These are phyloP conservation scores for Tremellales sp. DNA, from an alignment of 1,284 basidiomycete genomes.

Conservation along the genomic window DNA sequence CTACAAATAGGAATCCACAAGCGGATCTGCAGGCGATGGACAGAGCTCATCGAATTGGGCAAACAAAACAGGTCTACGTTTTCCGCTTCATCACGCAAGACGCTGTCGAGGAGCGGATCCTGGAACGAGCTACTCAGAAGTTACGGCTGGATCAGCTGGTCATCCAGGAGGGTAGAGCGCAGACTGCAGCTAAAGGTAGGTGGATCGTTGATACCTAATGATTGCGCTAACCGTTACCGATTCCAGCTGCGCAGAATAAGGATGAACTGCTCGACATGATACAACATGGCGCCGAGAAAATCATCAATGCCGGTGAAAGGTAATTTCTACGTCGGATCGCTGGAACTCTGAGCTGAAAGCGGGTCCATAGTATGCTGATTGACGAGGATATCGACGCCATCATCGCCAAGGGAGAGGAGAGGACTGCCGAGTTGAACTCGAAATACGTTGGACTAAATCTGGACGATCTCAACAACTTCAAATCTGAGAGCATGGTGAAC, in stretches of 20 bases:
- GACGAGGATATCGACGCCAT: constrained; percentile 94
- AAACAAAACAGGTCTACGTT: constrained; percentile 98
- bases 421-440: constrained; percentile 80
- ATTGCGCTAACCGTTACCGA: background rate
- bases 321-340: constrained; percentile 10
- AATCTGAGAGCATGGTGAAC: constrained; percentile 77
- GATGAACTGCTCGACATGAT: constrained; percentile 99
- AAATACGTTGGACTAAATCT: constrained; percentile 92
- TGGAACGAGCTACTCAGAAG: constrained; percentile 96
- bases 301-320: constrained; percentile 67
- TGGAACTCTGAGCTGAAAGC: constrained; percentile 1
- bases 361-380: constrained; percentile 62
- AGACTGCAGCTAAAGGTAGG: constrained; percentile 48
- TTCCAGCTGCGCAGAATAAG: constrained; percentile 72
- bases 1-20: constrained; percentile 77
- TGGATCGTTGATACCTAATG: background rate
- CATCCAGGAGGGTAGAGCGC: constrained; percentile 86
- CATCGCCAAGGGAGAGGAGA: constrained; percentile 85
- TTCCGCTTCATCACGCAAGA: constrained; percentile 96
- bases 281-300: constrained; percentile 94
- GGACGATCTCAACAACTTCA: constrained; percentile 96
- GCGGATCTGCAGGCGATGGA: constrained; percentile 99
- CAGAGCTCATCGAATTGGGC: constrained; percentile 95
- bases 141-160: constrained; percentile 93
- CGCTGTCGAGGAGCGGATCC: constrained; percentile 94